Percentiles rank a stretch among this genome's conserved stretches.
Evolutionary conservation across 2,329 filamentous ascomycete genomes (phyloP).

Genomic region (Curvularia sp.): DNA sequence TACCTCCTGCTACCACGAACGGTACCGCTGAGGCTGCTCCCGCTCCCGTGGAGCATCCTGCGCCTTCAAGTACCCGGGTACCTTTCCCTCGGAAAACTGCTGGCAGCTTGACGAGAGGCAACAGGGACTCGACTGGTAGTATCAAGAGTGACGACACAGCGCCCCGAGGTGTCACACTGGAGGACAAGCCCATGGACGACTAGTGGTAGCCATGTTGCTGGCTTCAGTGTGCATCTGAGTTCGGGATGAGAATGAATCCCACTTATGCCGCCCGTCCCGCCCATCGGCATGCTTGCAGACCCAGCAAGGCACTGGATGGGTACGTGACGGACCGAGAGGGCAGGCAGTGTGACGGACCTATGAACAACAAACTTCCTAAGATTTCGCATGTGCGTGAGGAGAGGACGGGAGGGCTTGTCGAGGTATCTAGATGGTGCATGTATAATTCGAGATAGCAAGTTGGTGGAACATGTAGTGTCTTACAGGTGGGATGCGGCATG

Average conservation of each 20-base stretch:
- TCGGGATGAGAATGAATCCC: constrained; percentile 7
- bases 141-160: constrained; percentile 55
- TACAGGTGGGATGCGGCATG: constrained; percentile 28
- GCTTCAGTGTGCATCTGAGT: constrained; percentile 14
- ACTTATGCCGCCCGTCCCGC: constrained; percentile 3
- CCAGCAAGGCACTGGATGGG: constrained; percentile 5
- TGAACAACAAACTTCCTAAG: constrained; percentile 11
- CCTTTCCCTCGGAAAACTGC: constrained; percentile 47
- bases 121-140: constrained; percentile 51
- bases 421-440: constrained; percentile 22
- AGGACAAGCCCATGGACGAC: constrained; percentile 81
- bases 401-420: constrained; percentile 13
- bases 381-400: constrained; percentile 3
- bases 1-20: constrained; percentile 44
- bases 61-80: constrained; percentile 46
- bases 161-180: constrained; percentile 68
- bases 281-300: constrained; percentile 9
- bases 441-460: constrained; percentile 29
- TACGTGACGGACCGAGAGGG: constrained; percentile 2
- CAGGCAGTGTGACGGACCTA: constrained; percentile 4
- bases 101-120: constrained; percentile 45
- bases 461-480: constrained; percentile 25
- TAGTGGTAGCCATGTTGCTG: constrained; percentile 48
- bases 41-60: constrained; percentile 37
- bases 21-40: constrained; percentile 44